phyloP scores from a whole-genome alignment of 495 filamentous ascomycete genomes.

The Hypoxylon lenormandii region DNA sequence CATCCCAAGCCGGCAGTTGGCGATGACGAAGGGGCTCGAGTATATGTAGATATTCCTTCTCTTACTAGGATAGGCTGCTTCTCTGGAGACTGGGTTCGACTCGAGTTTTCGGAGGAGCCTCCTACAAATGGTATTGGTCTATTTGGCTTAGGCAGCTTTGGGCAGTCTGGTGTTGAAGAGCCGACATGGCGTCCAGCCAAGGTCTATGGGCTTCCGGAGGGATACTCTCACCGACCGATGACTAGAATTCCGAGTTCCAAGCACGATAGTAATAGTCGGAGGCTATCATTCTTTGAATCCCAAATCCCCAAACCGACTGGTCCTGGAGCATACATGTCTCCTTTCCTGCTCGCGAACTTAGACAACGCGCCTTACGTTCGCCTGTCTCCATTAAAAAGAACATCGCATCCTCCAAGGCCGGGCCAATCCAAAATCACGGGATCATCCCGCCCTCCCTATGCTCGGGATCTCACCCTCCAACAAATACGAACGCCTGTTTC shows the following conservation, averaged over 20 bases:
- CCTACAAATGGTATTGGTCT: constrained; percentile 68
- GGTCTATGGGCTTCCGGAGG: constrained; percentile 86
- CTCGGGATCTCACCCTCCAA: constrained; percentile 89
- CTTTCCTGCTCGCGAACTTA: constrained; percentile 85
- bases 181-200: constrained; percentile 77
- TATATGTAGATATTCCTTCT: constrained; percentile 87
- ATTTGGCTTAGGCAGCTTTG: constrained; percentile 67
- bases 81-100: constrained; percentile 95
- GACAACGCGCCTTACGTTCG: constrained; percentile 78
- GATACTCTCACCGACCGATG: constrained; percentile 66
- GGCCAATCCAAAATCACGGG: constrained; percentile 63
- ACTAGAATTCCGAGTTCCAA: constrained; percentile 66
- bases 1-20: constrained; percentile 79
- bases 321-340: constrained; percentile 81
- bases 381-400: constrained; percentile 71
- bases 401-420: constrained; percentile 53
- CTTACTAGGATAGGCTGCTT: constrained; percentile 92
- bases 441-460: constrained; percentile 79
- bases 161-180: constrained; percentile 61
- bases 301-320: constrained; percentile 63
- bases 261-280: constrained; percentile 57
- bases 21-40: constrained; percentile 86
- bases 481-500: constrained; percentile 89
- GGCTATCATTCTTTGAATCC: constrained; percentile 67
- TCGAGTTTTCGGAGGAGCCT: constrained; percentile 78